Conservation (phyloP, 805 yeast genomes). For the Phaffomyces antillensis region DNA sequence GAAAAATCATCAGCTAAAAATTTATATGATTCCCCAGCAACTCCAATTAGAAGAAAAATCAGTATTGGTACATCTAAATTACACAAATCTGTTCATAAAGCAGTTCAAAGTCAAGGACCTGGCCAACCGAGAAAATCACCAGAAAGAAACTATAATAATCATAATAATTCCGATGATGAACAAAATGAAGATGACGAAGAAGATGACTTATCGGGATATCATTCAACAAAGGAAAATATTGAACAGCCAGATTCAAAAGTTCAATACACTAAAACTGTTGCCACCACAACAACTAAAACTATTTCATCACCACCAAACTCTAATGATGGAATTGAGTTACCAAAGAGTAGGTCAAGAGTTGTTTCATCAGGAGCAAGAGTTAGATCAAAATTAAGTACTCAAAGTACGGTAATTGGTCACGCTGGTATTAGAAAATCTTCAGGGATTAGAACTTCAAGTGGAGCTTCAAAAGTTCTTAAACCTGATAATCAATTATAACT, state of each 20-base stretch:
- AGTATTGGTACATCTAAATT: constrained; percentile 62
- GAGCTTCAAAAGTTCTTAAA: constrained; percentile 1
- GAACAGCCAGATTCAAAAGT: constrained; percentile 13
- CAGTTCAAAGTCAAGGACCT: constrained; percentile 88
- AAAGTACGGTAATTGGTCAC: constrained; percentile 18
- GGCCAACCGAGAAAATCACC: constrained; percentile 86
- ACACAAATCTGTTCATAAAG: constrained; percentile 56
- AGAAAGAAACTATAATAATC: constrained; percentile 24
- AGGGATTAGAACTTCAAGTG: constrained; percentile 20
- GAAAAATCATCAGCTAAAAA: constrained; percentile 6
- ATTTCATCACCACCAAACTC: constrained; percentile 25
- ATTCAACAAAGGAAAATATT: constrained; percentile 17
- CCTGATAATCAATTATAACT: no score
- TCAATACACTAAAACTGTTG: constrained; percentile 21
- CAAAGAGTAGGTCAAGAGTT: constrained; percentile 21
- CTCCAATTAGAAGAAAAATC: constrained; percentile 69
- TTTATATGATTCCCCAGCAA: constrained; percentile 41
- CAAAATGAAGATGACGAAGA: constrained; percentile 23
- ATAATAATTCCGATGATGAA: constrained; percentile 21
- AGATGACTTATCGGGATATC: constrained; percentile 11
- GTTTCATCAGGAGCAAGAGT: constrained; percentile 24
- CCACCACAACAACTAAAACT: constrained; percentile 25
- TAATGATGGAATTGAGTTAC: constrained; percentile 16
- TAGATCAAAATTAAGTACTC: constrained; percentile 22
- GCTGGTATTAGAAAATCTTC: constrained; percentile 24